A percentile compares a stretch with the other conserved stretches of the same genome.
phyloP scores from a whole-genome alignment of 2,329 filamentous ascomycete species.

The Didymella glomerata region DNA sequence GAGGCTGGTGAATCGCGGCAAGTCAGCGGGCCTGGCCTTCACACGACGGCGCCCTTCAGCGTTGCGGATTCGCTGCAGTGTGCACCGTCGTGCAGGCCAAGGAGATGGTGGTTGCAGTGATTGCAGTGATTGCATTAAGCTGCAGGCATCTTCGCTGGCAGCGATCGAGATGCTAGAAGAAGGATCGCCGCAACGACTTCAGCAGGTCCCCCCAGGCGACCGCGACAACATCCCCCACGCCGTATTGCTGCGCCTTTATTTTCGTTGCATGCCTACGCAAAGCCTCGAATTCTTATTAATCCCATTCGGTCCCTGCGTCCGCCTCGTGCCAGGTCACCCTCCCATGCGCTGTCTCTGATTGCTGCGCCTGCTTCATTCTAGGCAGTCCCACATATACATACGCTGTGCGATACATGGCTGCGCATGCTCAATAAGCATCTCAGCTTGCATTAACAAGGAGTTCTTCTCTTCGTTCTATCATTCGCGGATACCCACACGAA shows the following conservation, averaged over 20 bases:
- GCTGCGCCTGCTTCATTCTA: conserved; percentile 33
- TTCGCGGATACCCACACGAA: conserved; percentile 23
- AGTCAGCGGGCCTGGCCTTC: conserved; percentile 33
- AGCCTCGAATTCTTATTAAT: conserved; percentile 31
- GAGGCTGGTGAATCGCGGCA: conserved; percentile 22
- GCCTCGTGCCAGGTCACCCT: conserved; percentile 41
- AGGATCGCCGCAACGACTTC: conserved; percentile 21
- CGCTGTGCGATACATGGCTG: conserved; percentile 30
- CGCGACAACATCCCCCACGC: conserved; percentile 23
- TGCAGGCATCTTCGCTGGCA: conserved; percentile 35
- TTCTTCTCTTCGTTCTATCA: conserved; percentile 20
- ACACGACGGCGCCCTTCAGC: conserved; percentile 22
- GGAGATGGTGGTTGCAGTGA: conserved; percentile 21
- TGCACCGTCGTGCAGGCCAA: conserved; percentile 21
- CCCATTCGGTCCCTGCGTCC: conserved; percentile 30
- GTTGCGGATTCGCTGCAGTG: conserved; percentile 30
- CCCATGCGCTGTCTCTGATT: conserved; percentile 35
- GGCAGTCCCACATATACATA: conserved; percentile 35
- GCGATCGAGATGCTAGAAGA: conserved; percentile 29
- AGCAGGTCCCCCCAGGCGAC: conserved; percentile 26
- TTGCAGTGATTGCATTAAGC: conserved; percentile 25
- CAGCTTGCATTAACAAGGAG: conserved; percentile 20
- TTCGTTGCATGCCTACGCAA: conserved; percentile 26
- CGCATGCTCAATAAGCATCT: conserved; percentile 24
- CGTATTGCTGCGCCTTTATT: conserved; percentile 35